These are phyloP conservation scores for Rosa multiflora DNA, from an alignment of 306 rosid species.

Conservation along the genomic window DNA sequence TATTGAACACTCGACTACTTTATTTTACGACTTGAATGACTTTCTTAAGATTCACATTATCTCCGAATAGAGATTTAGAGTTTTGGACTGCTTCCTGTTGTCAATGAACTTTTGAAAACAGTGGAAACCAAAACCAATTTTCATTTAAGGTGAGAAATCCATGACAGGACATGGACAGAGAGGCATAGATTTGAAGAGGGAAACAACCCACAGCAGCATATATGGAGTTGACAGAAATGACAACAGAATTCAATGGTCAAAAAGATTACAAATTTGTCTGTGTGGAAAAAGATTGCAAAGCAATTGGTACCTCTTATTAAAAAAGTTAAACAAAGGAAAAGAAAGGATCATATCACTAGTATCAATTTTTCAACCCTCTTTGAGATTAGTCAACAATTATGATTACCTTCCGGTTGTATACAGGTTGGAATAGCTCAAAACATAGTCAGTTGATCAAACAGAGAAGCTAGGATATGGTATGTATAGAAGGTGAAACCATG, in stretches of 20 bases:
- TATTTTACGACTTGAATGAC: no score
- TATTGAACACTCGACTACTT: no score
- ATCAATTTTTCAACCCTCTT: conserved; percentile 33
- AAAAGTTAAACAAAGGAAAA: conserved; percentile 21
- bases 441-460: conserved; percentile 12
- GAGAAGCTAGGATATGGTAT: neutral
- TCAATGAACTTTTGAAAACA: neutral
- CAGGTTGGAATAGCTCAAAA: conserved; percentile 47
- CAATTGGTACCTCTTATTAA: conserved; percentile 35
- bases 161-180: conserved; percentile 8
- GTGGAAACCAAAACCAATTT: neutral
- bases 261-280: conserved; percentile 40
- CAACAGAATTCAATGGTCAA: conserved; percentile 56
- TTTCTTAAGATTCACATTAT: neutral
- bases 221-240: conserved; percentile 29
- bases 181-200: conserved; percentile 32
- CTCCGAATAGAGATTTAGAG: neutral
- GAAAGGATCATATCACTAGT: conserved; percentile 31
- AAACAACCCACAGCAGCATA: conserved; percentile 48
- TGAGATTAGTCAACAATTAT: conserved; percentile 68
- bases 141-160: conserved; percentile 1
- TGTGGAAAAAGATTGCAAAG: conserved; percentile 53
- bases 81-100: neutral
- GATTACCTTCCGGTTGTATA: conserved; percentile 52
- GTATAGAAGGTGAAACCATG: neutral